phyloP scores from a whole-genome alignment of 2,329 filamentous ascomycete species.

The Amylocarpus encephaloides region DNA sequence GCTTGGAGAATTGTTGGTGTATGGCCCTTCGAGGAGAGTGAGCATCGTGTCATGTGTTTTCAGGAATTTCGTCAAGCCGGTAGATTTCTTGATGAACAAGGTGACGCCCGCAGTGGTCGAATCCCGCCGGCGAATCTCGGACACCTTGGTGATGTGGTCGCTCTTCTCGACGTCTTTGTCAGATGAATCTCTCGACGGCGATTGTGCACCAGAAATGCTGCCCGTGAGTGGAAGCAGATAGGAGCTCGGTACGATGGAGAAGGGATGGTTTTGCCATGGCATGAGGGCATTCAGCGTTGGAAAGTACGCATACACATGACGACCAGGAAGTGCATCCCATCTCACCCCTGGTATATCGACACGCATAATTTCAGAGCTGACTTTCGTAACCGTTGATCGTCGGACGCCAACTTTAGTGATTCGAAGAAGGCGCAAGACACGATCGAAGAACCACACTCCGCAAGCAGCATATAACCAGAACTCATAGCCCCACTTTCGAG shows the following conservation, averaged over 20 bases:
- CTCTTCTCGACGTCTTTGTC: no score
- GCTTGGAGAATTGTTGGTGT: slow-evolving; percentile 29
- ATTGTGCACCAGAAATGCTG: no score
- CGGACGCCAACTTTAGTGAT: slow-evolving; percentile 35
- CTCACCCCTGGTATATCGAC: slow-evolving; percentile 37
- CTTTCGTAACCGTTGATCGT: slow-evolving; percentile 33
- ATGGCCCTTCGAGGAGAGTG: slow-evolving; percentile 37
- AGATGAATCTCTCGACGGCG: no score
- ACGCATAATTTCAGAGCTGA: slow-evolving; percentile 33
- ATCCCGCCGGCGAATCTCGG: no score
- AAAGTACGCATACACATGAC: slow-evolving; percentile 44
- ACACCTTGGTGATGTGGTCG: no score
- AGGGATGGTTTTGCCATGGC: slow-evolving; percentile 50
- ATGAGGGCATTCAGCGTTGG: slow-evolving; percentile 36
- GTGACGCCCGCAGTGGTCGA: not conserved
- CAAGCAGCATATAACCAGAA: slow-evolving; percentile 39
- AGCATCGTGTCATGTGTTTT: slow-evolving; percentile 23
- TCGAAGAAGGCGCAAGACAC: slow-evolving; percentile 36
- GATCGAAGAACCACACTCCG: slow-evolving; percentile 43
- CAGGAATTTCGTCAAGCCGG: slow-evolving; percentile 34
- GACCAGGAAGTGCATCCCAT: slow-evolving; percentile 30
- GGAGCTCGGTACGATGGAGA: slow-evolving; percentile 36
- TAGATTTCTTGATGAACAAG: slow-evolving; percentile 33
- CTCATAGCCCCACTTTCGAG: slow-evolving; percentile 14
- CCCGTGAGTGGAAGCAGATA: no score